Base-by-base conservation (phyloP, 2,329 filamentous ascomycete species). In the Hypoxylon sp. region DNA sequence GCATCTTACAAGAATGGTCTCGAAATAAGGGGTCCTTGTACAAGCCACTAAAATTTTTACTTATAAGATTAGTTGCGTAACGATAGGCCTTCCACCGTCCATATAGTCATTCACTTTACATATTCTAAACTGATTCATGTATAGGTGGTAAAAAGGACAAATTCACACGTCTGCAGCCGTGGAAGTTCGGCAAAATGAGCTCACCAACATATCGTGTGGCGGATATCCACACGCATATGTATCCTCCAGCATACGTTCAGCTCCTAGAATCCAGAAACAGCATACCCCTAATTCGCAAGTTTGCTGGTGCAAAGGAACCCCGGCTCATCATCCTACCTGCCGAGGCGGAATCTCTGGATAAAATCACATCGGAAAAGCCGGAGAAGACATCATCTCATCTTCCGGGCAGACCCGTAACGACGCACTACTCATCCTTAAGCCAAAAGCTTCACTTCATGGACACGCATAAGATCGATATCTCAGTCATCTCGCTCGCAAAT, bases 401-500 rank as follows among this genome's bases (percentile, higher is more conserved):
- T 8, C 90, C 92, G 2, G 94, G 94, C 39, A 90, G 94, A 3
- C 94, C 94, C 3, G 88, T 98, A 47, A 95, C 94, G 22, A 84
- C 89, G 0, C 92, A 94, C 75, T 98, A 95, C 84, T 93, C 91
- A 69, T 92, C 93, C 48, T 90, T 97, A 64, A 82, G 84, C 14
- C 86, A 93, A 73, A 98, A 97, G 77, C 85, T 97, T 13, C 85
- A 88, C 53, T 97, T 98, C 82, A 98, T 98, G 94, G 86, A 94
- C 78, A 87, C 85, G 14, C 94, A 98, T 81, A 83, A 83, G 58
- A 97, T 98, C 78, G 87, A 92, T 79, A 89, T 91, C 70, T 96
- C 92, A 0, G 92, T 97, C 55, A 89, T 98, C 70, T 96, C 93
- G 0, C 88, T 97, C 22, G 94, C 94, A 13, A 98, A 98, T 77